A percentile compares a stretch with the other conserved stretches of the same genome.
These are phyloP conservation scores for Alternaria burnsii DNA, from an alignment of 2,329 filamentous ascomycete species.

Conservation along the genomic window DNA sequence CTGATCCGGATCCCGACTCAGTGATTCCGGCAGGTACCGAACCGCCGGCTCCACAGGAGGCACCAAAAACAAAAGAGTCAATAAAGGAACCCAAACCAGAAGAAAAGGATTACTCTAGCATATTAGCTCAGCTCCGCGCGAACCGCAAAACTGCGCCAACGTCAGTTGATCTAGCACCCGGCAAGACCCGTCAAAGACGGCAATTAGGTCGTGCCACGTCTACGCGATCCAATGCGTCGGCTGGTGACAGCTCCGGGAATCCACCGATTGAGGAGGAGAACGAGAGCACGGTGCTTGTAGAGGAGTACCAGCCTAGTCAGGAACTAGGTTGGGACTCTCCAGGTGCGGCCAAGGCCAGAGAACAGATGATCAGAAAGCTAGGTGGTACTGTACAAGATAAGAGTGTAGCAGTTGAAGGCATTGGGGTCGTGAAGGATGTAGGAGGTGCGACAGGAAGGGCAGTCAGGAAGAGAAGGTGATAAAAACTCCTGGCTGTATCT, in stretches of 20 bases:
- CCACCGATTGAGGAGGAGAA: slow-evolving; percentile 29
- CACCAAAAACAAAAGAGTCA: slow-evolving; percentile 19
- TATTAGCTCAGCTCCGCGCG: slow-evolving; percentile 43
- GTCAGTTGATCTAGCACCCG: slow-evolving; percentile 29
- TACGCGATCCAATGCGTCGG: slow-evolving; percentile 39
- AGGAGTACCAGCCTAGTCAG: slow-evolving; percentile 48
- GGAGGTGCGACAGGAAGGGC: slow-evolving; percentile 30
- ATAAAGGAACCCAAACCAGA: slow-evolving; percentile 20
- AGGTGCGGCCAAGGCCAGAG: slow-evolving; percentile 45
- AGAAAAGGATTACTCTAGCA: slow-evolving; percentile 44
- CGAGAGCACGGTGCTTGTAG: slow-evolving; percentile 27
- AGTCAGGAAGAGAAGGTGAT: slow-evolving; percentile 40
- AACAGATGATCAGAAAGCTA: slow-evolving; percentile 48
- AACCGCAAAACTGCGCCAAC: slow-evolving; percentile 38
- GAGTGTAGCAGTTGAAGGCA: slow-evolving; percentile 38
- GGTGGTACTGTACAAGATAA: slow-evolving; percentile 46
- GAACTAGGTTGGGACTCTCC: slow-evolving; percentile 51
- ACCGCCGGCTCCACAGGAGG: slow-evolving; percentile 17
- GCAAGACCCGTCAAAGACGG: slow-evolving; percentile 32
- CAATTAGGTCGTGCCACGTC: slow-evolving; percentile 47
- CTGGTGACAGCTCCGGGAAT: slow-evolving; percentile 37
- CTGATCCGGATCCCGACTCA: slow-evolving; percentile 23
- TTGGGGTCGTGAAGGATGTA: slow-evolving; percentile 48
- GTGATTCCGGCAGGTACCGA: slow-evolving; percentile 33
- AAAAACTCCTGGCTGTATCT: background rate